Evolutionary conservation across 73 alveolate genomes (phyloP).

Genomic region (Durusdinium trenchii): DNA sequence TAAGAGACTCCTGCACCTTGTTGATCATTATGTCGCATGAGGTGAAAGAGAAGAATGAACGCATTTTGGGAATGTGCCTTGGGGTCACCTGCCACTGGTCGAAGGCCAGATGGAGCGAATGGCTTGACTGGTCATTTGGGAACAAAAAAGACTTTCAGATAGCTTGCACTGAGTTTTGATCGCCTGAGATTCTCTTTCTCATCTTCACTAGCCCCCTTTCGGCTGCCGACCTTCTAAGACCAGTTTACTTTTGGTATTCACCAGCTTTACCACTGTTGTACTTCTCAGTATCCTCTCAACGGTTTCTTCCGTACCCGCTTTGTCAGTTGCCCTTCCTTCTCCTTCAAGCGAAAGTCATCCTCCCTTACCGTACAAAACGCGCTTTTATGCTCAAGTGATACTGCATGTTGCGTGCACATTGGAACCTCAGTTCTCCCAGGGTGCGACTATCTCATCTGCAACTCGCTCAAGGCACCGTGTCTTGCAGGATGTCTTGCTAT

Average conservation of each 20-base stretch:
- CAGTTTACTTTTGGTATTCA: not conserved
- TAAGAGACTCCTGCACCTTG: no score
- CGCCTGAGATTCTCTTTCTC: no score
- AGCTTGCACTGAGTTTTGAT: no score
- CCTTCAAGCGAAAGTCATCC: not conserved
- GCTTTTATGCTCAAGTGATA: not conserved
- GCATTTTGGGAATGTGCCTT: slow-evolving; percentile 65
- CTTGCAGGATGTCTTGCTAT: not conserved
- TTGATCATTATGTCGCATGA: no score
- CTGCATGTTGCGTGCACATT: not conserved
- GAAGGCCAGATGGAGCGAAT: slow-evolving; percentile 27
- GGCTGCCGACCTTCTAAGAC: not conserved
- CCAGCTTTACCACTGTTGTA: not conserved
- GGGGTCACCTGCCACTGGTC: slow-evolving; percentile 86
- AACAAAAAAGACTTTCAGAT: no score
- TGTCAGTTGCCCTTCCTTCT: not conserved
- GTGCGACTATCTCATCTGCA: slow-evolving; percentile 45
- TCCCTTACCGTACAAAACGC: not conserved
- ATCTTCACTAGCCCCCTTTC: no score
- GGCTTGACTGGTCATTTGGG: no score
- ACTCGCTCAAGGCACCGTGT: slow-evolving; percentile 47
- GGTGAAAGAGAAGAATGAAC: slow-evolving; percentile 59
- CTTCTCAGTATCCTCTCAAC: no score
- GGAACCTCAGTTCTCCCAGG: slow-evolving; percentile 29
- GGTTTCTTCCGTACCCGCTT: not conserved